Evolutionary conservation across 2,329 filamentous ascomycete genomes (phyloP).

Genomic region (Lecanosticta acicola): DNA sequence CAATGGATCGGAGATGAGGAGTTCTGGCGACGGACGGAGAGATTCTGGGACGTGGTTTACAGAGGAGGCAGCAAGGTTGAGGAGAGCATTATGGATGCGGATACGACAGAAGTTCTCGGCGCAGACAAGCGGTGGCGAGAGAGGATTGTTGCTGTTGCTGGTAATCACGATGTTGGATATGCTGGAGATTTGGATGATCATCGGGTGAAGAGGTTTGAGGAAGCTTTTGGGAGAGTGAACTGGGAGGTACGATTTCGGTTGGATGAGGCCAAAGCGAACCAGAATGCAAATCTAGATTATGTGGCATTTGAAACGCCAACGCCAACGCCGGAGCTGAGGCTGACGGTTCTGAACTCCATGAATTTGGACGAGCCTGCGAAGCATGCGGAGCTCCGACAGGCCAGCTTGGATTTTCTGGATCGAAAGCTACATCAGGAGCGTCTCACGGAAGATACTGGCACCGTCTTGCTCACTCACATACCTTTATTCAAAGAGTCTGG

Average conservation of each 20-base stretch:
- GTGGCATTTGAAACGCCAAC: too few species aligned
- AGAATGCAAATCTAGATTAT: too few species aligned
- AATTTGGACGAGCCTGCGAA: conserved; percentile 82
- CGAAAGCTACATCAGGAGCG: conserved; percentile 13
- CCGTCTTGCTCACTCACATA: conserved; percentile 84
- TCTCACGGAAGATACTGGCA: conserved; percentile 48
- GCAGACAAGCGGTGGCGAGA: conserved; percentile 59
- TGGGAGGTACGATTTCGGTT: conserved; percentile 71
- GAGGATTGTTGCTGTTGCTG: conserved; percentile 80
- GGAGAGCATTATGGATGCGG: conserved; percentile 27
- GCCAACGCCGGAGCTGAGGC: conserved; percentile 67
- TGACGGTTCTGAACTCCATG: conserved; percentile 87
- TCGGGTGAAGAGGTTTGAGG: conserved; percentile 74
- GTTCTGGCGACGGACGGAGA: conserved; percentile 62
- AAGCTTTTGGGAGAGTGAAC: conserved; percentile 77
- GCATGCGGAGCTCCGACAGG: conserved; percentile 60
- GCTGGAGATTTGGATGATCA: conserved; percentile 79
- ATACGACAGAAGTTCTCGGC: conserved; percentile 37
- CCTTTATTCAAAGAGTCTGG: conserved; percentile 79
- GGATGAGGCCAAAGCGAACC: conserved; percentile 30
- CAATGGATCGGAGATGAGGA: conserved; percentile 90
- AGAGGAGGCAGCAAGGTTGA: conserved; percentile 24
- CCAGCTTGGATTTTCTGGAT: conserved; percentile 64
- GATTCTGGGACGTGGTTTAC: conserved; percentile 28
- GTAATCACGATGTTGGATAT: conserved; percentile 96